Evolutionary conservation across 345 rosid species (phyloP).

Genomic region (Arabidopsis suecica): DNA sequence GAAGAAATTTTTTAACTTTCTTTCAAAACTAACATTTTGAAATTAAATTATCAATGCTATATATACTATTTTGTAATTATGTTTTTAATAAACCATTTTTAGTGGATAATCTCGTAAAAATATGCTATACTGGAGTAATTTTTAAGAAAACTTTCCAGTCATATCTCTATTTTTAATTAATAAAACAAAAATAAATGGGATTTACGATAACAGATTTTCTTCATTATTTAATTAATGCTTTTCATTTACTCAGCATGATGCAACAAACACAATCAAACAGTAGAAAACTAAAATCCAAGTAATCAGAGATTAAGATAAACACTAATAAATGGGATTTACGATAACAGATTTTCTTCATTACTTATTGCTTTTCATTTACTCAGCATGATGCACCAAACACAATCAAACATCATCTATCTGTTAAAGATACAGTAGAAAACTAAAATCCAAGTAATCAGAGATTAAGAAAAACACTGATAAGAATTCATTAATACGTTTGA

Average conservation of each 20-base stretch:
- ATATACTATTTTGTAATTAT: too few relatives aligned
- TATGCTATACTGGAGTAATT: too few relatives aligned
- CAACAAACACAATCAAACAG: neutral
- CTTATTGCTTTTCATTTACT: neutral
- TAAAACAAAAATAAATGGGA: too few relatives aligned
- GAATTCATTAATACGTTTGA: conserved; percentile 30
- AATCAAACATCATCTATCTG: neutral
- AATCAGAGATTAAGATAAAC: neutral
- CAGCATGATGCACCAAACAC: neutral
- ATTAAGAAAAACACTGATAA: neutral
- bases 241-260: neutral
- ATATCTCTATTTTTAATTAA: too few relatives aligned
- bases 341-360: neutral
- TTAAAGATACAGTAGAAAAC: neutral
- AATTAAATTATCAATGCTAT: neutral
- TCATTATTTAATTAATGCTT: neutral
- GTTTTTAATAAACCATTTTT: too few relatives aligned
- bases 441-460: neutral
- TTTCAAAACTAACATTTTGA: too few relatives aligned
- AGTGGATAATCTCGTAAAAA: too few relatives aligned
- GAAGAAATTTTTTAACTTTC: neutral
- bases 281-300: neutral
- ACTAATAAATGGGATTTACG: neutral
- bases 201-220: neutral
- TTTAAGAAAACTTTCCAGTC: too few relatives aligned